These are phyloP conservation scores for Fusarium haematococcum DNA, from an alignment of 2,329 filamentous ascomycete species.

Conservation along the genomic window DNA sequence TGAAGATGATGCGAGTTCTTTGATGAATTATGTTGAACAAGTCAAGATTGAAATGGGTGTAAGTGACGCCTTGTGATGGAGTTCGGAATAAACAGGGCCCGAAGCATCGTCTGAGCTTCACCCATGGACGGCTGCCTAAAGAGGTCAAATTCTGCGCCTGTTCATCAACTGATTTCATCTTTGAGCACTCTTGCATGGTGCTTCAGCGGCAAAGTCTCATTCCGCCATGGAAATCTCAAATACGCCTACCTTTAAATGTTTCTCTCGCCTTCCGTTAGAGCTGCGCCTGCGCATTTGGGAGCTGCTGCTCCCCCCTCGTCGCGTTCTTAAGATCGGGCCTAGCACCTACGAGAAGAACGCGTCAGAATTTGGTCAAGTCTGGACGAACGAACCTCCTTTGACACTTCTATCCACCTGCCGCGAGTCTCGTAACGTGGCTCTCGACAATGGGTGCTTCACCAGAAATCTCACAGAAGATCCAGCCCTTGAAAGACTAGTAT, in stretches of 20 bases:
- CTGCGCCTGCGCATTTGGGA: conserved; percentile 15
- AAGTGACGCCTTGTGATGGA: not conserved
- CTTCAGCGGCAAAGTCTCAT: not conserved
- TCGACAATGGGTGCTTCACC: not conserved
- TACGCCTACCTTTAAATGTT: not conserved
- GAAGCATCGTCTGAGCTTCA: not conserved
- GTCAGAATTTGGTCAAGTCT: not conserved
- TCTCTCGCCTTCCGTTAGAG: not conserved
- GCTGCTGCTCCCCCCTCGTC: not conserved
- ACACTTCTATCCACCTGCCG: not conserved
- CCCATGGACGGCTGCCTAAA: not conserved
- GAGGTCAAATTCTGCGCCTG: not conserved
- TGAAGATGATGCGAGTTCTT: not conserved
- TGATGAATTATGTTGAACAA: not conserved
- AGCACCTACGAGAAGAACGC: not conserved
- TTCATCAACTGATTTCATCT: not conserved
- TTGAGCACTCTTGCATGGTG: not conserved
- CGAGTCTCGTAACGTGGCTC: not conserved
- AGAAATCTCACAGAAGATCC: not conserved
- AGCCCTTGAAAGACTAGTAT: not conserved
- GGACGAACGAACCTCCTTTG: not conserved
- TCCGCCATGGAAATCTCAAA: not conserved
- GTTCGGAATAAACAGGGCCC: not conserved
- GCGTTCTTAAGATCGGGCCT: not conserved
- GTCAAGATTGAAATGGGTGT: not conserved